These are phyloP conservation scores for Solanum boliviense DNA, from an alignment of 257 asterid genomes.

Conservation along the genomic window DNA sequence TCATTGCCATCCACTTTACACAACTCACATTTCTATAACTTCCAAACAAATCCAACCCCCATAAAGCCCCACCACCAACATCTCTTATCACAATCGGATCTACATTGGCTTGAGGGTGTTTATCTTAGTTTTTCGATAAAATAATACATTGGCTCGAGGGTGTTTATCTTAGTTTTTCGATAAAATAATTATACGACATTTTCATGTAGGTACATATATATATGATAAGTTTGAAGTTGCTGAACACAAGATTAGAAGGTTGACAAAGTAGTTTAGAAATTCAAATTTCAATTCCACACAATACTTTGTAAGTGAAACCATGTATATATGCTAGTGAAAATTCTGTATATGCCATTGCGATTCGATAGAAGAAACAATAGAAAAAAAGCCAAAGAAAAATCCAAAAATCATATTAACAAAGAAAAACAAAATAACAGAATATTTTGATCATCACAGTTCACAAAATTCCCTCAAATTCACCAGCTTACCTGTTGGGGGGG, in stretches of 20 bases:
- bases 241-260: no score
- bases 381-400: not conserved
- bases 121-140: no score
- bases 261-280: accelerated
- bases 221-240: no score
- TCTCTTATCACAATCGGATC: not conserved
- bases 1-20: not conserved
- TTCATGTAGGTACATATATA: no score
- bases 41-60: constrained; percentile 1
- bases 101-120: no score
- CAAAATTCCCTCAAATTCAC: constrained; percentile 11
- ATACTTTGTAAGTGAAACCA: not conserved
- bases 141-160: no score
- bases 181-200: no score
- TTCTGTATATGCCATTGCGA: accelerated
- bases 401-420: not conserved
- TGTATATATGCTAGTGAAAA: not conserved
- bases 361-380: not conserved
- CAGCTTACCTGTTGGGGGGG: constrained; percentile 12
- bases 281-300: no score
- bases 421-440: constrained; percentile 7
- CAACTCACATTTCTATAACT: not conserved
- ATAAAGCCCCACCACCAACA: not conserved
- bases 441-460: constrained; percentile 10
- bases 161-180: no score